A percentile compares a stretch with the other conserved stretches of the same genome.
These are phyloP conservation scores for Trametes maxima DNA, from an alignment of 768 basidiomycete genomes.

Conservation along the genomic window DNA sequence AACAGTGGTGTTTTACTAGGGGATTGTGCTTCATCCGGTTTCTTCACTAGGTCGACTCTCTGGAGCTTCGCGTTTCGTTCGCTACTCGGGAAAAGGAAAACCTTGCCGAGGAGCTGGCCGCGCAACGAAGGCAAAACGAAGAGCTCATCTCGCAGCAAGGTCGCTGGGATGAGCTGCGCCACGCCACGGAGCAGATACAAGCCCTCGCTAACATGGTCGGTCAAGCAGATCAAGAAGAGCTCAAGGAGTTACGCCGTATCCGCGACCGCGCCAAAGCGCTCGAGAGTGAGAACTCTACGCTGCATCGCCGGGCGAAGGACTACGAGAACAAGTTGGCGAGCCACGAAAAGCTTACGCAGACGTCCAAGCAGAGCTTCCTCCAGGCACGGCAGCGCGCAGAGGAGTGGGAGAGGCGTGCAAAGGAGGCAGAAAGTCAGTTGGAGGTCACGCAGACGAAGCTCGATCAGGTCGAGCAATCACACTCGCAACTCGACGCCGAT, in stretches of 20 bases:
- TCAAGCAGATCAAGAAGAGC: conserved; percentile 69
- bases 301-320: conserved; percentile 77
- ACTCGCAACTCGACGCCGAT: conserved; percentile 70
- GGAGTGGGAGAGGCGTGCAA: conserved; percentile 82
- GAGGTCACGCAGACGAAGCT: conserved; percentile 60
- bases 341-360: conserved; percentile 58
- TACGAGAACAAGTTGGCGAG: conserved; percentile 63
- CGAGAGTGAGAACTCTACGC: conserved; percentile 64
- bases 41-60: conserved; percentile 52
- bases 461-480: conserved; percentile 67
- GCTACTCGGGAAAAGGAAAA: conserved; percentile 65
- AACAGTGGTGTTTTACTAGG: neutral
- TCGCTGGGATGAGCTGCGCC: conserved; percentile 80
- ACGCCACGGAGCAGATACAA: conserved; percentile 74
- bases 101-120: conserved; percentile 48
- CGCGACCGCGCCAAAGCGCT: conserved; percentile 59
- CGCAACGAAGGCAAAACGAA: conserved; percentile 64
- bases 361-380: conserved; percentile 62
- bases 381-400: conserved; percentile 77
- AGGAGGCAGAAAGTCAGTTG: conserved; percentile 66
- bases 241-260: conserved; percentile 66
- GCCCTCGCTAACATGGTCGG: conserved; percentile 60
- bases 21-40: neutral
- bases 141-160: conserved; percentile 60
- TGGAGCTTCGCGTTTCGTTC: conserved; percentile 61